These are phyloP conservation scores for Acidomyces sp. DNA, from an alignment of 495 filamentous ascomycete genomes.

Conservation along the genomic window DNA sequence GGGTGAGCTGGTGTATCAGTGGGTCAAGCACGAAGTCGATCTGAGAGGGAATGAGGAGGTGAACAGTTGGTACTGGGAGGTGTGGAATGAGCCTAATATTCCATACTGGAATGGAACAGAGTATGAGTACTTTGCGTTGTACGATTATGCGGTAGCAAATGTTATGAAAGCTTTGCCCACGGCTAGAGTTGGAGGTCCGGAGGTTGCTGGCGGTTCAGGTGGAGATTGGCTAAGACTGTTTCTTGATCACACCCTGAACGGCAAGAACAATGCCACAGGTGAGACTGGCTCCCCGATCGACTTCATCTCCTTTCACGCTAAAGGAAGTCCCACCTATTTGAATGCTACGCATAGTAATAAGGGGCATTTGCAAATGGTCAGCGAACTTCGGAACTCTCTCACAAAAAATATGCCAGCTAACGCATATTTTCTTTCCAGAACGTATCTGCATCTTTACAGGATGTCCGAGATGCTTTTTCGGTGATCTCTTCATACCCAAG, in stretches of 20 bases:
- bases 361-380: slow-evolving; percentile 15
- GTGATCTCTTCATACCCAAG: slow-evolving; percentile 10
- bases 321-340: slow-evolving; percentile 14
- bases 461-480: slow-evolving; percentile 13
- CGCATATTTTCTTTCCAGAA: too few species aligned
- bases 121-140: slow-evolving; percentile 12
- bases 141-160: slow-evolving; percentile 17
- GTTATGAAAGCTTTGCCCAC: slow-evolving; percentile 11
- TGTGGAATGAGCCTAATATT: slow-evolving; percentile 18
- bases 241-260: slow-evolving; percentile 15
- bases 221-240: slow-evolving; percentile 13
- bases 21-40: slow-evolving; percentile 14
- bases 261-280: slow-evolving; percentile 15
- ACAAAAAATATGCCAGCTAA: too few species aligned
- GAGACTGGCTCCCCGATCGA: slow-evolving; percentile 14
- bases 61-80: slow-evolving; percentile 18
- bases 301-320: slow-evolving; percentile 19
- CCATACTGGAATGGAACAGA: slow-evolving; percentile 19
- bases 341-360: slow-evolving; percentile 10
- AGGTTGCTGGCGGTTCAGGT: slow-evolving; percentile 16
- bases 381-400: too few species aligned
- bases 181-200: slow-evolving; percentile 16
- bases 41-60: slow-evolving; percentile 10
- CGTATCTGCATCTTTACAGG: slow-evolving; percentile 9
- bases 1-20: slow-evolving; percentile 18